Conservation (phyloP, 2,329 filamentous ascomycete species). For the Aspergillus sp. region DNA sequence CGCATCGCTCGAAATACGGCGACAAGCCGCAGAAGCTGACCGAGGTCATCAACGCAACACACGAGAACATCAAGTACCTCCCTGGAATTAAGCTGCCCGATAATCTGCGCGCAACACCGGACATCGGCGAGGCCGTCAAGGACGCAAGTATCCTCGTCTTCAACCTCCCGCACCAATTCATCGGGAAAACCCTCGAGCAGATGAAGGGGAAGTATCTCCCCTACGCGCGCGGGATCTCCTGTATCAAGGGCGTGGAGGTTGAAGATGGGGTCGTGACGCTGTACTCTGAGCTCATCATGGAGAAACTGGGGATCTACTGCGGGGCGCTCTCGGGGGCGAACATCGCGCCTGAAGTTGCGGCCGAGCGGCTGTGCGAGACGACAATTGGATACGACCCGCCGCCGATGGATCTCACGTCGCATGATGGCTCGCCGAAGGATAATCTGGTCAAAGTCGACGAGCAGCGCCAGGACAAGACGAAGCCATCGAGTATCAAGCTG, state of each 20-base stretch:
- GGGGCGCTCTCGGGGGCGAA: slow-evolving; percentile 91
- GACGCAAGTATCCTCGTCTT: slow-evolving; percentile 87
- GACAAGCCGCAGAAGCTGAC: slow-evolving; percentile 81
- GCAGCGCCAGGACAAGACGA: slow-evolving; percentile 66
- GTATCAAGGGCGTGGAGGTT: slow-evolving; percentile 93
- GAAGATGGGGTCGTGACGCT: slow-evolving; percentile 78
- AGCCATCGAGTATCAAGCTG: slow-evolving; percentile 67
- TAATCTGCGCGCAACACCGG: slow-evolving; percentile 57
- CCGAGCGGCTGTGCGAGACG: slow-evolving; percentile 92
- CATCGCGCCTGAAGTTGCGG: slow-evolving; percentile 86
- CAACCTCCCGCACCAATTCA: slow-evolving; percentile 81
- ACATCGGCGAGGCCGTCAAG: slow-evolving; percentile 67
- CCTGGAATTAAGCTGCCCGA: slow-evolving; percentile 77
- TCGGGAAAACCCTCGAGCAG: slow-evolving; percentile 60
- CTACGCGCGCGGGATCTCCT: slow-evolving; percentile 86
- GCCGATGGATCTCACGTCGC: slow-evolving; percentile 75
- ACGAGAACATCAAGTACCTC: slow-evolving; percentile 97
- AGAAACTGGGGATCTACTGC: slow-evolving; percentile 87
- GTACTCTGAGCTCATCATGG: slow-evolving; percentile 88
- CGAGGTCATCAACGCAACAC: slow-evolving; percentile 79
- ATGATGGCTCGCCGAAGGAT: slow-evolving; percentile 50
- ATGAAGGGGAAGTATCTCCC: slow-evolving; percentile 82
- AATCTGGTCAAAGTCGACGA: slow-evolving; percentile 42
- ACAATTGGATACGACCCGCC: slow-evolving; percentile 93
- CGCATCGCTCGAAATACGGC: slow-evolving; percentile 67